Evolutionary conservation across 2,329 filamentous ascomycete species (phyloP).

Genomic region (Ascochyta fabae): DNA sequence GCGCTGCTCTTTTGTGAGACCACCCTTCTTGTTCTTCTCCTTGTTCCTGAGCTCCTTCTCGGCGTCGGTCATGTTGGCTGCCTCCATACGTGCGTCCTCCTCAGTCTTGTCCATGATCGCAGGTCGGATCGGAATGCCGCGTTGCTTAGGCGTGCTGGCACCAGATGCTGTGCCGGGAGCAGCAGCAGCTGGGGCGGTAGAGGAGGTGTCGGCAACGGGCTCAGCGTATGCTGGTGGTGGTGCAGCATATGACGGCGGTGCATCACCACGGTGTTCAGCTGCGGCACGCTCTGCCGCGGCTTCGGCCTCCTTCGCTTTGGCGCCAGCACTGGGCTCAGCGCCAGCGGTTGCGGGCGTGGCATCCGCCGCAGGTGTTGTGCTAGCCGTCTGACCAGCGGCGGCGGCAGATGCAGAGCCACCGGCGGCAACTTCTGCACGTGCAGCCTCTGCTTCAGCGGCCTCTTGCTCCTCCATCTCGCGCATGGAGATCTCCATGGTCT

Average conservation of each 20-base stretch:
- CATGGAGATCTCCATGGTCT: slow-evolving; percentile 98
- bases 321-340: slow-evolving; percentile 41
- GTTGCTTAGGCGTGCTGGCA: slow-evolving; percentile 58
- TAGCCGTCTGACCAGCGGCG: slow-evolving; percentile 25
- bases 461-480: slow-evolving; percentile 76
- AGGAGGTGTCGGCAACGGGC: slow-evolving; percentile 46
- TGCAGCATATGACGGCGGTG: slow-evolving; percentile 48
- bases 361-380: slow-evolving; percentile 14
- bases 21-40: slow-evolving; percentile 91
- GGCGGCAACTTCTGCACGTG: slow-evolving; percentile 45
- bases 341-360: slow-evolving; percentile 16
- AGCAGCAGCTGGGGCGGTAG: slow-evolving; percentile 29
- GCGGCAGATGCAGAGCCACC: slow-evolving; percentile 32
- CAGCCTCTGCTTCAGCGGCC: slow-evolving; percentile 60
- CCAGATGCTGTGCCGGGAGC: slow-evolving; percentile 45
- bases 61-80: slow-evolving; percentile 71
- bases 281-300: slow-evolving; percentile 51
- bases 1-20: slow-evolving; percentile 86
- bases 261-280: slow-evolving; percentile 34
- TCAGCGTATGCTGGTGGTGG: slow-evolving; percentile 53
- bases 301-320: slow-evolving; percentile 52
- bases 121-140: slow-evolving; percentile 74
- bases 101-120: slow-evolving; percentile 89
- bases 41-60: slow-evolving; percentile 79
- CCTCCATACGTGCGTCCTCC: slow-evolving; percentile 71